A percentile compares a stretch with the other conserved stretches of the same genome.
Evolutionary conservation across 805 yeast genomes (phyloP).

Genomic region (Metschnikowia peoriensis): DNA sequence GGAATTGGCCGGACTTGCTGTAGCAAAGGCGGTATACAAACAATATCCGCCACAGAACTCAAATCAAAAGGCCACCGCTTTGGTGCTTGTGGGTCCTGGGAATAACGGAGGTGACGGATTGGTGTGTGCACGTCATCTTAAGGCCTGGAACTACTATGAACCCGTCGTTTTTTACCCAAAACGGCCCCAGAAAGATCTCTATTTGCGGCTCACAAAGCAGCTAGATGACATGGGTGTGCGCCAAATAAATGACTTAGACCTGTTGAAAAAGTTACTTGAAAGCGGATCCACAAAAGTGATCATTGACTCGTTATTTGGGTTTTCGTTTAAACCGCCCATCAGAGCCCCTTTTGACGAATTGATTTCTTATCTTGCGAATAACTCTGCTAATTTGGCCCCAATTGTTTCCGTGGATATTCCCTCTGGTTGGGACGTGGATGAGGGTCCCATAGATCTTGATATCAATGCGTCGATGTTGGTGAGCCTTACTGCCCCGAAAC

Average conservation of each 20-base stretch:
- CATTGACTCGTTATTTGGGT: slow-evolving; percentile 88
- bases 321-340: slow-evolving; percentile 87
- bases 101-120: slow-evolving; percentile 97
- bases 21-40: slow-evolving; percentile 78
- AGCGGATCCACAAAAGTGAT: slow-evolving; percentile 31
- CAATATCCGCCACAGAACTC: slow-evolving; percentile 54
- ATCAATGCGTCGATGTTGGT: slow-evolving; percentile 69
- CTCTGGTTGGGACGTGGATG: slow-evolving; percentile 95
- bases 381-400: slow-evolving; percentile 50
- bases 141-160: slow-evolving; percentile 66
- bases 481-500: slow-evolving; percentile 92
- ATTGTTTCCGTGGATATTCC: slow-evolving; percentile 88
- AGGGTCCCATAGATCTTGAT: slow-evolving; percentile 49
- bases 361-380: slow-evolving; percentile 24
- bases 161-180: slow-evolving; percentile 84
- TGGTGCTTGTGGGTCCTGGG: slow-evolving; percentile 91
- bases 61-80: slow-evolving; percentile 29
- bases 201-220: slow-evolving; percentile 62
- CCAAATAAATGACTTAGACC: slow-evolving; percentile 44
- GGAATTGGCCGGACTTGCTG: slow-evolving; percentile 96
- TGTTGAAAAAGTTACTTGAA: slow-evolving; percentile 21
- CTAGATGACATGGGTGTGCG: slow-evolving; percentile 61
- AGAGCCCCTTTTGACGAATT: slow-evolving; percentile 68
- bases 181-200: slow-evolving; percentile 52
- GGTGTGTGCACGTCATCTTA: slow-evolving; percentile 90